Evolutionary conservation across 2,329 filamentous ascomycete genomes (phyloP).

Genomic region (Neopestalotiopsis rosae): DNA sequence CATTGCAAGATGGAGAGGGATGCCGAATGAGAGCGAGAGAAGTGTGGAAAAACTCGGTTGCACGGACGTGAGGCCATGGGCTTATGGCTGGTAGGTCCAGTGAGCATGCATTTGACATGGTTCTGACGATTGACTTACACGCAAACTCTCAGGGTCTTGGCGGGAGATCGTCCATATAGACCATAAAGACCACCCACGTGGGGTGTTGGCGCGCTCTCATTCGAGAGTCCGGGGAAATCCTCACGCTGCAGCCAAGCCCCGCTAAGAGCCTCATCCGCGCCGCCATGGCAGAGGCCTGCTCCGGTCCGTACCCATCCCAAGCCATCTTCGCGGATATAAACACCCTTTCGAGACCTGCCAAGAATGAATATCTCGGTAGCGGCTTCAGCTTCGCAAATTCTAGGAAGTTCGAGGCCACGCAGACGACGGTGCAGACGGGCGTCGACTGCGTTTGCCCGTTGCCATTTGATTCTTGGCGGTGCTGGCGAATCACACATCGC

Average conservation of each 20-base stretch:
- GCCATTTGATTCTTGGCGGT: not conserved
- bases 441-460: conserved; percentile 1
- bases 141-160: conserved; percentile 5
- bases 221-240: conserved; percentile 12
- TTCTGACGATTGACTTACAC: not conserved
- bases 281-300: not conserved
- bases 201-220: conserved; percentile 14
- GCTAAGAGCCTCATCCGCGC: conserved; percentile 17
- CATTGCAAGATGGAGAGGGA: no score
- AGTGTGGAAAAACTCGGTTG: not conserved
- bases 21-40: not conserved
- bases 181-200: conserved; percentile 13
- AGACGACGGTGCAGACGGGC: not conserved
- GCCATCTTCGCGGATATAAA: conserved; percentile 7
- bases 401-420: conserved; percentile 7
- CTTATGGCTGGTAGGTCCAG: not conserved
- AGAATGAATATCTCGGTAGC: conserved; percentile 16
- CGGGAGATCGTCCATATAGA: conserved; percentile 12
- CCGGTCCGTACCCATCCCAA: not conserved
- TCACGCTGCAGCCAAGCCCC: conserved; percentile 10
- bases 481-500: conserved; percentile 2
- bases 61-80: not conserved
- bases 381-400: conserved; percentile 13
- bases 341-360: conserved; percentile 14
- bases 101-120: not conserved